A percentile compares a stretch with the other conserved stretches of the same genome.
phyloP scores from a whole-genome alignment of 176 grass and related monocot species.

The Carex cristatella region DNA sequence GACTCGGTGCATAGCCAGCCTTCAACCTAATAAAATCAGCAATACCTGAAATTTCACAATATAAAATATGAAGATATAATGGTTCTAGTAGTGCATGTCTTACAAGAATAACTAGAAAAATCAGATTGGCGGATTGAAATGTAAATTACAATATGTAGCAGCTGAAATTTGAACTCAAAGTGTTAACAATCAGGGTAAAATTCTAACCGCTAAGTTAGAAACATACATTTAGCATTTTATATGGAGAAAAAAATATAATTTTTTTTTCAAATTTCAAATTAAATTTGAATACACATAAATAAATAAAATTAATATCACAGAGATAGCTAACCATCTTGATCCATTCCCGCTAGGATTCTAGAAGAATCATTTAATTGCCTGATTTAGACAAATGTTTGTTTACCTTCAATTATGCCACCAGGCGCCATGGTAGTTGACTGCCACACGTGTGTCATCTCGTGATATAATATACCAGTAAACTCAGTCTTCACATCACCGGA shows the following conservation, averaged over 20 bases:
- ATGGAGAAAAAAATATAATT: too few species aligned
- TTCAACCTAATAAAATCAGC: conserved; percentile 68
- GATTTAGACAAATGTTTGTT: neutral
- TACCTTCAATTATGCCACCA: conserved; percentile 40
- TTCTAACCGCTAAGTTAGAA: too few species aligned
- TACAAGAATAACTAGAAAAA: too few species aligned
- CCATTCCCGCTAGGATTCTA: neutral
- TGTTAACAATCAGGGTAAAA: too few species aligned
- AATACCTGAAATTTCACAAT: conserved; percentile 29
- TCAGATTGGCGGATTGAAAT: too few species aligned
- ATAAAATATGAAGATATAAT: neutral
- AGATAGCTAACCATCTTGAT: too few species aligned
- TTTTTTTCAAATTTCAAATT: too few species aligned
- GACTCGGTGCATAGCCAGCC: conserved; percentile 26
- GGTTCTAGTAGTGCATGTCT: neutral
- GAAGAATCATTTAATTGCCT: neutral
- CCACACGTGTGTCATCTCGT: conserved; percentile 64
- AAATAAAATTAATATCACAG: too few species aligned
- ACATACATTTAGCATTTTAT: too few species aligned
- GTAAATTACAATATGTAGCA: too few species aligned
- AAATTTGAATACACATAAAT: too few species aligned
- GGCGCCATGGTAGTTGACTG: conserved; percentile 8
- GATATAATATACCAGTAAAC: conserved; percentile 56
- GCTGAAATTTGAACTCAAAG: too few species aligned
- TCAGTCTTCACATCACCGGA: conserved; percentile 32